Evolutionary conservation across 805 yeast genomes (phyloP), one percentile per base, ranked within the genome.

Genomic region (Candida methanosorbosa): DNA sequence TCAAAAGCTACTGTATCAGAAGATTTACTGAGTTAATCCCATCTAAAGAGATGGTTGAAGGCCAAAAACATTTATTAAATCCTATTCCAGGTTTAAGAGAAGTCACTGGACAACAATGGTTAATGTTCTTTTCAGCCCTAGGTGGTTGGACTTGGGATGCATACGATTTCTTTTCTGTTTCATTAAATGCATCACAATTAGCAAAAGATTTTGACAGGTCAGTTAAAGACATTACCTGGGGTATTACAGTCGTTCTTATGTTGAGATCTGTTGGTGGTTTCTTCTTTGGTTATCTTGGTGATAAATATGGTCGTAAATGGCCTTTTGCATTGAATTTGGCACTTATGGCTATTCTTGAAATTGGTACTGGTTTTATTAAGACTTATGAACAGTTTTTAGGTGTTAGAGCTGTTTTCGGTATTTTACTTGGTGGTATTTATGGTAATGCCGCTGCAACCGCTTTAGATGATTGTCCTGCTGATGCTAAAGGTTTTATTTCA

Each of bases 131-230:
- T 15, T 55, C 71, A 29, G 82, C 79, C 0, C 72, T 73, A 42
- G 46, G 57, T 35, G 75, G 72, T 16, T 77, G 83, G 83, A 63
- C 79, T 3, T 71, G 76, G 71, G 83, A 75, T 56, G 76, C 82
- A 3, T 66, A 75, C 48, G 83, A 76, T 54, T 77, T 71, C 49
- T 77, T 78, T 44, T 61, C 72, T 9, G 74, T 73, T 12, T 70
- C 78, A 7, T 54, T 75, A 25, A 72, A 73, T 45, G 72, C 68
- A 7, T 26, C 67, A 0, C 54, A 46, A 12, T 58, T 77, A 38
- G 79, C 82, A 13, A 34, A 48, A 6, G 60, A 61, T 36, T 63
- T 77, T 27, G 63, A 59, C 26, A 60, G 52, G 16, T 39, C 64
- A 14, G 72, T 70, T 30, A 72, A 63, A 38, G 71, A 68, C 36